phyloP scores from a whole-genome alignment of 2,329 filamentous ascomycete genomes.

The Coniosporium tulheliwenetii region DNA sequence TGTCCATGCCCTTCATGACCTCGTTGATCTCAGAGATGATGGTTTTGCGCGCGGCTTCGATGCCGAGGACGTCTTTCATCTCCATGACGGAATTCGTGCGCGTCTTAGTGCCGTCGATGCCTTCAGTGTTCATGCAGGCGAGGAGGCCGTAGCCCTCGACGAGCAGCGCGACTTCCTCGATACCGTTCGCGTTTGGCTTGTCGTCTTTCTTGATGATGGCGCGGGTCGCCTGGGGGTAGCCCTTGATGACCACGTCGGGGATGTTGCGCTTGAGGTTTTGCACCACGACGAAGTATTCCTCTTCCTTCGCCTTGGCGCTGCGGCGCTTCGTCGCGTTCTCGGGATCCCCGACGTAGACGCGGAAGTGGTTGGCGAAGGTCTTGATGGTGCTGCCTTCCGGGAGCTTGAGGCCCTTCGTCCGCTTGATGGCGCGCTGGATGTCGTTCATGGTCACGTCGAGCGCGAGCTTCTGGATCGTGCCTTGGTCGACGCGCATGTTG shows the following conservation, averaged over 20 bases:
- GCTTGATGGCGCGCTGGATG: slow-evolving; percentile 62
- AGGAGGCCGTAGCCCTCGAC: slow-evolving; percentile 91
- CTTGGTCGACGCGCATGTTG: slow-evolving; percentile 65
- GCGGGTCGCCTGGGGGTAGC: slow-evolving; percentile 70
- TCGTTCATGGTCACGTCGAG: slow-evolving; percentile 61
- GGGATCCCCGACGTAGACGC: slow-evolving; percentile 51
- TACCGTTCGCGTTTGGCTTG: slow-evolving; percentile 49
- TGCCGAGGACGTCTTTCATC: slow-evolving; percentile 71
- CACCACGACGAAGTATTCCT: slow-evolving; percentile 59
- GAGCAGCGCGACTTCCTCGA: slow-evolving; percentile 38
- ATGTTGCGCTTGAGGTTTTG: slow-evolving; percentile 74
- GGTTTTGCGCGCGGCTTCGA: slow-evolving; percentile 80
- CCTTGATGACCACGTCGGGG: slow-evolving; percentile 72
- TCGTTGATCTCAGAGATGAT: slow-evolving; percentile 77
- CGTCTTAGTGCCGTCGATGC: slow-evolving; percentile 63
- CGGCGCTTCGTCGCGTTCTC: slow-evolving; percentile 26
- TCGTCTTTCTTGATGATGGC: slow-evolving; percentile 80
- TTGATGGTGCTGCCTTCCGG: slow-evolving; percentile 44
- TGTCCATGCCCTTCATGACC: slow-evolving; percentile 90
- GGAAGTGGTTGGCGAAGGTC: slow-evolving; percentile 42
- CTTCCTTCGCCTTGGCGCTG: slow-evolving; percentile 30
- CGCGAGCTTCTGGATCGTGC: slow-evolving; percentile 64
- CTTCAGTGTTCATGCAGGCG: slow-evolving; percentile 83
- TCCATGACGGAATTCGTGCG: slow-evolving; percentile 85
- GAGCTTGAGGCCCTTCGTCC: slow-evolving; percentile 71